Evolutionary conservation across 169 alveolate genomes (phyloP), one percentile per base, ranked within the genome.

Genomic region (Perkinsus chesapeaki): DNA sequence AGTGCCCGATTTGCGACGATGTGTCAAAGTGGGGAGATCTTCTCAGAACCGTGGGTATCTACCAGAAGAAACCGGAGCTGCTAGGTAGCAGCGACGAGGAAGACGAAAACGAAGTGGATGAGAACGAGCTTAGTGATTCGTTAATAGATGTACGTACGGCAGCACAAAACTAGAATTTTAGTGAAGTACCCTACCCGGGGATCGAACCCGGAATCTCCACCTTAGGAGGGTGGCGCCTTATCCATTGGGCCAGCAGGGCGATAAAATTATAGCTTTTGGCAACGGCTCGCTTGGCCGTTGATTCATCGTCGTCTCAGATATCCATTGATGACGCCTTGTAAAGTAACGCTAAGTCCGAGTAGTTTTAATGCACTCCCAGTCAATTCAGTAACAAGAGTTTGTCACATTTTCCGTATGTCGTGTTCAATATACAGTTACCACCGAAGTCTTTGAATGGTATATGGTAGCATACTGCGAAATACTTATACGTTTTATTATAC

Each of bases 141-240:
- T 16, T 34, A 34, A 16, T 60, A 7, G 82, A 60, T 60, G 82
- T 60, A 16, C 3, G 37, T 60, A 16, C 3, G 37, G 31, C 27
- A 34, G 27, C 12, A 60, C 3, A 34, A 20, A 20, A 16, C 31
- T 12, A 34, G 3, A 60, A 43, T 43, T 5, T 43, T 43, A n/a
- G n/a, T 43, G 36, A 60, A 60, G 27, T 60, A 60, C 82, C 82
- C 82, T 60, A 60, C 82, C 82, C 82, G 82, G 82, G 82, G 82
- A 60, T 60, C 82, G 82, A 60, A 60, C 82, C 82, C 82, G 82
- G 82, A 60, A 60, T 60, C 82, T 60, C 82, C 82, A 60, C 82
- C 82, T 60, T 60, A 60, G 82, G 82, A 60, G 82, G 82, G 82
- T 60, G 82, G 82, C 82, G 82, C 82, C 82, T 60, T 60, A 60